Evolutionary conservation across 192 early-diverging fungal species (phyloP), one percentile per base, ranked within the genome.

Genomic region (Coemansia sp.): DNA sequence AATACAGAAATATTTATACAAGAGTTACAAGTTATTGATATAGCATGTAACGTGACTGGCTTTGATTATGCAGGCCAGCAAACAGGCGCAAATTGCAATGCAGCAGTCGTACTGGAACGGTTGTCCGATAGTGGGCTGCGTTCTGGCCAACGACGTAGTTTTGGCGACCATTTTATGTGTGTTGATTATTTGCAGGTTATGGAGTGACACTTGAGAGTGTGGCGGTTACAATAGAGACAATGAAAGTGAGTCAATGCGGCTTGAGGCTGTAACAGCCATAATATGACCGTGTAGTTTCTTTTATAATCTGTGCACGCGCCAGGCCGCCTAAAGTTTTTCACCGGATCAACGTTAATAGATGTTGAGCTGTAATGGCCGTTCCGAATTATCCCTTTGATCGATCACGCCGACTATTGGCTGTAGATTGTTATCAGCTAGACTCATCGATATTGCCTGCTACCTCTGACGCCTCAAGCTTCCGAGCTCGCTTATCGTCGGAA

Each of bases 21-120:
- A 32, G 5, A 32, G 32, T 49, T 51, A 51, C 11, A 51, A 7
- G 3, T 29, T 19, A 32, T 2, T n/a, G 3, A 50, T 15, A 29
- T 50, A 29, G 12, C 57, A 70, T 5, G 62, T 70, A 2, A 57
- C 57, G 5, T 63, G 62, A 23, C 61, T 49, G 17, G 68, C 62
- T n/a, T 56, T 63, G n/a, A 62, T 57, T 15, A 64, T 32, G 37
- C 68, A 70, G 2, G 62, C 62, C 2, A 64, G 39, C 2, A 64
- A 39, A 39, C 68, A 64, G 6, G 60, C 45, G 39, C 68, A 70
- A 53, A 70, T 64, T 21, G 48, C 49, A 15, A 70, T 64, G 35
- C 56, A 19, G 57, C 57, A 60, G 25, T 64, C 57, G 19, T 43
- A 63, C 15, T 64, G 29, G 23, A 70, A 64, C 14, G 52, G 56